Conservation (phyloP, 352 stramenopile species). For the Plasmopara halstedii region DNA sequence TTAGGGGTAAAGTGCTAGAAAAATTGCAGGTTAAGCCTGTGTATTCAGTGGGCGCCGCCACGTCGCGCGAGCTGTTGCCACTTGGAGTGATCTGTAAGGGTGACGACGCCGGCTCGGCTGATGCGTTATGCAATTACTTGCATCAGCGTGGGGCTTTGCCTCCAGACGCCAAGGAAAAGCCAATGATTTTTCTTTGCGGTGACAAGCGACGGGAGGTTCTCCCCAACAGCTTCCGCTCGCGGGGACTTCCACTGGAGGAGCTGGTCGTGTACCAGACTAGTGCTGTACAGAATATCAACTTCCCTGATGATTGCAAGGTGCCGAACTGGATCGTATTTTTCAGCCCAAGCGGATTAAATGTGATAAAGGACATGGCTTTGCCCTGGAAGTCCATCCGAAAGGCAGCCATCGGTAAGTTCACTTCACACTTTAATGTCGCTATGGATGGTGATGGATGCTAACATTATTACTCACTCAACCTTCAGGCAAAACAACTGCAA, state of each 20-base stretch:
- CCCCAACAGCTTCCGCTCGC: slow-evolving; percentile 49
- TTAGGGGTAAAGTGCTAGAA: slow-evolving; percentile 16
- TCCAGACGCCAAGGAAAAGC: slow-evolving; percentile 26
- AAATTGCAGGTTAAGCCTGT: slow-evolving; percentile 27
- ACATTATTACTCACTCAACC: not conserved
- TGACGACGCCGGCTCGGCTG: slow-evolving; percentile 63
- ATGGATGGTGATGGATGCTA: not conserved
- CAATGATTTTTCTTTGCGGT: slow-evolving; percentile 66
- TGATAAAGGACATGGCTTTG: slow-evolving; percentile 30
- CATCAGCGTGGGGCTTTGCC: slow-evolving; percentile 34
- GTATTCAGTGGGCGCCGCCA: slow-evolving; percentile 63
- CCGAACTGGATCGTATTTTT: slow-evolving; percentile 77
- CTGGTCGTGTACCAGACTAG: slow-evolving; percentile 61
- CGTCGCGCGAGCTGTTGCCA: slow-evolving; percentile 45
- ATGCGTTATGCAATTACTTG: slow-evolving; percentile 44
- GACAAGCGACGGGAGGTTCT: slow-evolving; percentile 61
- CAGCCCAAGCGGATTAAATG: slow-evolving; percentile 70
- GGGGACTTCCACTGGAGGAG: slow-evolving; percentile 42
- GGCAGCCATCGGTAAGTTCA: slow-evolving; percentile 56
- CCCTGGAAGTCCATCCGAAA: slow-evolving; percentile 61
- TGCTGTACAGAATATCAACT: slow-evolving; percentile 31
- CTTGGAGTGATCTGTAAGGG: slow-evolving; percentile 49
- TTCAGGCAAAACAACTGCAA: slow-evolving; percentile 62
- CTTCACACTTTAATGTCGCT: not conserved
- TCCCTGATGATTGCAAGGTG: slow-evolving; percentile 27